Conservation (phyloP, 805 yeast species). For the Candida saitoana region DNA sequence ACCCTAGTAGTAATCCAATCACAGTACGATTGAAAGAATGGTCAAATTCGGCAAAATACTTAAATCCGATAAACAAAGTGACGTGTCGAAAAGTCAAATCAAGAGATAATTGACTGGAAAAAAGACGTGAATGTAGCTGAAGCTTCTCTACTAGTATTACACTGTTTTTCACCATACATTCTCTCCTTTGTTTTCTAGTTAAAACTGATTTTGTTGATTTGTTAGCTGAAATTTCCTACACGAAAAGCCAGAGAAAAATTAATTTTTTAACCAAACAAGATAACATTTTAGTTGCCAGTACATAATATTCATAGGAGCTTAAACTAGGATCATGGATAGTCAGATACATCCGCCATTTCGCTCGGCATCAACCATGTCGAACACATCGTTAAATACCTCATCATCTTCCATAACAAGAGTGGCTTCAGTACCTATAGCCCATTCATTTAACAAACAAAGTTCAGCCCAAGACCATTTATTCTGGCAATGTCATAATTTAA, state of each 20-base stretch:
- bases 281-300: not conserved
- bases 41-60: no score
- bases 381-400: constrained; percentile 26
- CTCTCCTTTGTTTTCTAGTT: no score
- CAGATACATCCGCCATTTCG: constrained; percentile 23
- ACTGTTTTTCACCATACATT: no score
- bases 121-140: not conserved
- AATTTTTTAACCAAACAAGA: not conserved
- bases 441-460: constrained; percentile 60
- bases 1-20: not conserved
- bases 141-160: no score
- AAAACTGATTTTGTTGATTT: no score
- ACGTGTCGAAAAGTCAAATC: not conserved
- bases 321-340: constrained; percentile 1
- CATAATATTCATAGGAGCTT: not conserved
- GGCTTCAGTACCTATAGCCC: constrained; percentile 43
- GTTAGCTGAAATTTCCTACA: not conserved
- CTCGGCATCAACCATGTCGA: constrained; percentile 33
- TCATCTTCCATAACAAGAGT: constrained; percentile 36
- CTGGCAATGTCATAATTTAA: constrained; percentile 58
- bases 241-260: not conserved
- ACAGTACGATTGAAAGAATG: not conserved
- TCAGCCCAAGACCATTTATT: constrained; percentile 64
- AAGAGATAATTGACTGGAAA: not conserved
- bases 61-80: not conserved